These are phyloP conservation scores for Citeromyces hawaiiensis DNA, from an alignment of 1,139 yeast species.

Conservation along the genomic window DNA sequence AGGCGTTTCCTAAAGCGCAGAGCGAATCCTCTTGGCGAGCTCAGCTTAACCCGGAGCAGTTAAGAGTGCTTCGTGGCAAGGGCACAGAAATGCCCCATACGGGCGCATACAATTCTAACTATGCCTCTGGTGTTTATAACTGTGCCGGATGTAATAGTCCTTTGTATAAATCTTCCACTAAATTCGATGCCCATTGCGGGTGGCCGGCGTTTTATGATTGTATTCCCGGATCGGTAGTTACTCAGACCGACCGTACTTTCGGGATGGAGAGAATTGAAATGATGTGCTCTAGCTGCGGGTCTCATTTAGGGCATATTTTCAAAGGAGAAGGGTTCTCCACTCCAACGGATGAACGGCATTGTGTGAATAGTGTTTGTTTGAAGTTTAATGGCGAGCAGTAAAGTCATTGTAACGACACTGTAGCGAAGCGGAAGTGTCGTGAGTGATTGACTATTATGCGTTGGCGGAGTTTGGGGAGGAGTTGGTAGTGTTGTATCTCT, in stretches of 20 bases:
- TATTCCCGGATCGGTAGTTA: constrained; percentile 61
- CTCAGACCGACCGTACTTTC: constrained; percentile 41
- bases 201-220: constrained; percentile 97
- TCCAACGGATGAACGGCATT: constrained; percentile 90
- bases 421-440: no score
- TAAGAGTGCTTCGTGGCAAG: constrained; percentile 60
- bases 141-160: constrained; percentile 85
- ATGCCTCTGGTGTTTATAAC: constrained; percentile 45
- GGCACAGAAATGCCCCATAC: constrained; percentile 79
- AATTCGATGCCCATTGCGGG: constrained; percentile 87
- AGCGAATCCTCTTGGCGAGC: constrained; percentile 74
- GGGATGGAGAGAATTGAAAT: constrained; percentile 86
- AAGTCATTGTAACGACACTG: no score
- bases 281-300: constrained; percentile 80
- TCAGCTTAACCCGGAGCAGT: constrained; percentile 61
- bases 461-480: no score
- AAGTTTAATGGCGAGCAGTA: constrained; percentile 35
- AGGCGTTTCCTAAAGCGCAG: constrained; percentile 18
- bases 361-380: constrained; percentile 80
- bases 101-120: constrained; percentile 51
- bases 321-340: constrained; percentile 85
- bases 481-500: no score
- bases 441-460: no score
- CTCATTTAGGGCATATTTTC: constrained; percentile 91
- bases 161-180: constrained; percentile 63